A percentile compares a stretch with the other conserved stretches of the same genome.
phyloP scores from a whole-genome alignment of 495 filamentous ascomycete genomes.

The Neurospora sp. region DNA sequence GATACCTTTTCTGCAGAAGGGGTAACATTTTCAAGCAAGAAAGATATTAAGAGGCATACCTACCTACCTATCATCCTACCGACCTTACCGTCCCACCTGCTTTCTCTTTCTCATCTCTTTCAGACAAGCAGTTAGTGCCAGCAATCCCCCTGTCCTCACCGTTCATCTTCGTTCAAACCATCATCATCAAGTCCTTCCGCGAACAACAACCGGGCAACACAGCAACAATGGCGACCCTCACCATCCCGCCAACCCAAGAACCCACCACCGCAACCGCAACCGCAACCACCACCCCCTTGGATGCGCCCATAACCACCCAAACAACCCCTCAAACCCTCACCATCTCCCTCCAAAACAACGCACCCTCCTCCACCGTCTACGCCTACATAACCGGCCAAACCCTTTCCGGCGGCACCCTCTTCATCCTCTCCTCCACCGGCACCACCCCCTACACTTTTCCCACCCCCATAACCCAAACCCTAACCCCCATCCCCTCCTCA shows the following conservation, averaged over 20 bases:
- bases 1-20: background rate
- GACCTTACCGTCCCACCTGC: background rate
- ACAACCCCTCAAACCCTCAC: constrained; percentile 27
- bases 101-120: background rate
- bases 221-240: background rate
- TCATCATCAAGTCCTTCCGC: background rate
- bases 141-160: background rate
- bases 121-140: background rate
- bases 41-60: background rate
- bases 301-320: constrained; percentile 10
- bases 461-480: constrained; percentile 13
- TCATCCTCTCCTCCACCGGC: constrained; percentile 52
- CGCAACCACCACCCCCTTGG: constrained; percentile 7
- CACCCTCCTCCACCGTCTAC: constrained; percentile 48
- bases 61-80: background rate
- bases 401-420: constrained; percentile 47
- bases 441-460: constrained; percentile 24
- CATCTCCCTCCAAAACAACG: constrained; percentile 54
- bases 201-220: background rate
- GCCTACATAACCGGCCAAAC: constrained; percentile 63
- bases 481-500: constrained; percentile 27
- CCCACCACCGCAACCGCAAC: background rate
- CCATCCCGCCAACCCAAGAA: background rate
- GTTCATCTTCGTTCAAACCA: background rate
- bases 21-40: background rate